phyloP scores from a whole-genome alignment of 306 rosid genomes.

The Lathyrus oleraceus region DNA sequence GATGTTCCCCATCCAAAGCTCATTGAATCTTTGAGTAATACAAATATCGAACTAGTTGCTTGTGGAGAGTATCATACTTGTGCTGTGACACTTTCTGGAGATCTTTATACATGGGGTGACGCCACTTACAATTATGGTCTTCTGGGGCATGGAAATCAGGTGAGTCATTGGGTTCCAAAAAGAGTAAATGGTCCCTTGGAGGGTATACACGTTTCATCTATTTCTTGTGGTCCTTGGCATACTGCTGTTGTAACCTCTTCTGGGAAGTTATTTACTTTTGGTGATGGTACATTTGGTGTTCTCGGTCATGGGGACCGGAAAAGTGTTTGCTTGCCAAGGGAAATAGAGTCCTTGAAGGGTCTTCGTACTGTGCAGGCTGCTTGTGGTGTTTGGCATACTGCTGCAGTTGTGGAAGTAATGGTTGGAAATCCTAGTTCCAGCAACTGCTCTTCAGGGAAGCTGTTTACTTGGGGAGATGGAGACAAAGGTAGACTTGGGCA shows the following conservation, averaged over 20 bases:
- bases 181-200: constrained; percentile 92
- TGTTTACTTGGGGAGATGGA: constrained; percentile 99
- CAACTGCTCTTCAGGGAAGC: constrained; percentile 91
- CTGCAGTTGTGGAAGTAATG: constrained; percentile 98
- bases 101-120: constrained; percentile 96
- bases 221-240: constrained; percentile 99
- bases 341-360: constrained; percentile 94
- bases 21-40: constrained; percentile 74
- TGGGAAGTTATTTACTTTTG: constrained; percentile 72
- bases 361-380: constrained; percentile 94
- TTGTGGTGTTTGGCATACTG: constrained; percentile 99
- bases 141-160: constrained; percentile 95
- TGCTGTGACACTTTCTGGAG: constrained; percentile 95
- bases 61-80: constrained; percentile 98
- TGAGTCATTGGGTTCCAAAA: constrained; percentile 97
- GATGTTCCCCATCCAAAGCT: constrained; percentile 89
- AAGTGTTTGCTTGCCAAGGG: constrained; percentile 83
- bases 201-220: constrained; percentile 86
- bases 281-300: constrained; percentile 64
- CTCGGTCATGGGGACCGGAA: constrained; percentile 85
- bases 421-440: constrained; percentile 90
- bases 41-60: constrained; percentile 90
- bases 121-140: constrained; percentile 89
- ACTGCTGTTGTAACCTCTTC: constrained; percentile 94
- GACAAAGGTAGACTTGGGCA: constrained; percentile 98